phyloP scores from a whole-genome alignment of 148 eudicot genomes.

The Arbutus unedo region DNA sequence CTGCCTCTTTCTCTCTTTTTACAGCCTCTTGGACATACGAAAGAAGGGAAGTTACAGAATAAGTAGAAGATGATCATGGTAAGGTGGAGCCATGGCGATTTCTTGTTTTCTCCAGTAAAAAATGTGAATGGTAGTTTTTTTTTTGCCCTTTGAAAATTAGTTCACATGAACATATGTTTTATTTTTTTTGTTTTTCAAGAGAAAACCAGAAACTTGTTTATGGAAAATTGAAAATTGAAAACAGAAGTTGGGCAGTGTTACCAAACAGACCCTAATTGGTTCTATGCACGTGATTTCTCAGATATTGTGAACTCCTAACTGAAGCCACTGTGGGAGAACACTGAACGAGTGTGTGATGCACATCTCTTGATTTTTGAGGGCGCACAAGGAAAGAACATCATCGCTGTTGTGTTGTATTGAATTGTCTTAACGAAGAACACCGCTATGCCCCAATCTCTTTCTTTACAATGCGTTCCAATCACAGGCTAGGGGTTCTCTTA shows the following conservation, averaged over 20 bases:
- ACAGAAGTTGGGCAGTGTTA: background rate
- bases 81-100: background rate
- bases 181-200: background rate
- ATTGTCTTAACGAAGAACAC: background rate
- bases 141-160: background rate
- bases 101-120: background rate
- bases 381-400: background rate
- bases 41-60: background rate
- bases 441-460: slow-evolving; percentile 36
- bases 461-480: slow-evolving; percentile 48
- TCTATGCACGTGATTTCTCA: background rate
- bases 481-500: slow-evolving; percentile 41
- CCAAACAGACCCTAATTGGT: background rate
- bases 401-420: background rate
- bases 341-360: background rate
- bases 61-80: background rate
- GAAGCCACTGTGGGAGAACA: background rate
- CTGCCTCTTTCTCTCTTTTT: no score
- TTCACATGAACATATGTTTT: background rate
- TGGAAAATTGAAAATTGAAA: background rate
- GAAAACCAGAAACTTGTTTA: background rate
- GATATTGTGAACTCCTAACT: background rate
- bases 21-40: no score
- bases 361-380: background rate
- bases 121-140: background rate